phyloP scores from a whole-genome alignment of 208 protist species.

The Wallacemonas sp. region DNA sequence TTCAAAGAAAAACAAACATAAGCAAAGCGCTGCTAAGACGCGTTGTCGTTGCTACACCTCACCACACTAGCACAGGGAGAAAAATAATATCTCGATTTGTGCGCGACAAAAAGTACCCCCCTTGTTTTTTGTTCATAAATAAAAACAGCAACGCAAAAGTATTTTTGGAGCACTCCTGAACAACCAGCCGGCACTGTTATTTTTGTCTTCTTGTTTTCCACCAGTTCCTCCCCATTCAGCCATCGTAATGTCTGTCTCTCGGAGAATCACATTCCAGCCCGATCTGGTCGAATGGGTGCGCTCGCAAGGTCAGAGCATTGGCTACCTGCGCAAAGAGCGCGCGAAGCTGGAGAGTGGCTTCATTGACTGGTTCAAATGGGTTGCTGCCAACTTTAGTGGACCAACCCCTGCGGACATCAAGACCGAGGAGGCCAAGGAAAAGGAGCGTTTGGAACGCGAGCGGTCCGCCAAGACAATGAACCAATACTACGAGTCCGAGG shows the following conservation, averaged over 20 bases:
- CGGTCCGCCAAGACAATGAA: slow-evolving; percentile 43
- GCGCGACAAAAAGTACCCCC: too few species aligned
- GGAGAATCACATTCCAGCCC: slow-evolving; percentile 52
- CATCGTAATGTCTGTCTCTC: slow-evolving; percentile 26
- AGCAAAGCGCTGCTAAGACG: too few species aligned
- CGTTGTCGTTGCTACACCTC: too few species aligned
- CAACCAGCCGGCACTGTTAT: too few species aligned
- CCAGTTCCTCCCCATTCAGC: too few species aligned
- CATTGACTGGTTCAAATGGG: slow-evolving; percentile 63
- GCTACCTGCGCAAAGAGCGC: slow-evolving; percentile 45
- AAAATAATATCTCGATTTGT: too few species aligned
- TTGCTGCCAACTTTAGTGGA: slow-evolving; percentile 37
- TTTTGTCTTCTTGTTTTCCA: too few species aligned
- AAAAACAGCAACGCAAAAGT: too few species aligned
- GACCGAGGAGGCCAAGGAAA: slow-evolving; percentile 21
- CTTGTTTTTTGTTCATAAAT: too few species aligned
- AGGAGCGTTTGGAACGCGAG: slow-evolving; percentile 14
- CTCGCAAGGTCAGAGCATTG: slow-evolving; percentile 36
- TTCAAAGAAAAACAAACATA: too few species aligned
- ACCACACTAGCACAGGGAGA: too few species aligned
- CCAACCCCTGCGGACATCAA: slow-evolving; percentile 12
- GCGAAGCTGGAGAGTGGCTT: slow-evolving; percentile 83
- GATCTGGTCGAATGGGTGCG: slow-evolving; percentile 77
- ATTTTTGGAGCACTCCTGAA: too few species aligned
- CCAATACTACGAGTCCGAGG: slow-evolving; percentile 91